Evolutionary conservation across 208 protist genomes (phyloP).

Genomic region (Acanthamoeba healyi): DNA sequence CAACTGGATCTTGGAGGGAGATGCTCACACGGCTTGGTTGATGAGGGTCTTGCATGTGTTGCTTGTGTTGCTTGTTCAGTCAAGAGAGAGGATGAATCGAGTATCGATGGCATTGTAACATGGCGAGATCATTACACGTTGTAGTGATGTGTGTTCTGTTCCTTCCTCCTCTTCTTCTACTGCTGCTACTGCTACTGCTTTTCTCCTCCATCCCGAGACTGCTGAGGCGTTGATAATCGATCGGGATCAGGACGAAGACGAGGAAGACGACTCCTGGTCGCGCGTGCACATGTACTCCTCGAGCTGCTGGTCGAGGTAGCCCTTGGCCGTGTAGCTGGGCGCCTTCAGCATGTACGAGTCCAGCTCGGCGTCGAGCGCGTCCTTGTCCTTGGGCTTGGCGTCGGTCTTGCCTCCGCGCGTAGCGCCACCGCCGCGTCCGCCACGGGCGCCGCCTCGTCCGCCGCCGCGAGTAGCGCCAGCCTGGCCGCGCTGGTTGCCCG

Average conservation of each 20-base stretch:
- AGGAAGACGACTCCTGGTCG: neutral
- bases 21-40: too few species aligned
- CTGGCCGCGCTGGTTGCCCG: too few species aligned
- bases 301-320: constrained; percentile 40
- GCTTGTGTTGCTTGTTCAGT: too few species aligned
- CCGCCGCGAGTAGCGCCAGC: neutral
- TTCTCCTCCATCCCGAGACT: too few species aligned
- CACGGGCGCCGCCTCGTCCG: neutral
- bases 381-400: neutral
- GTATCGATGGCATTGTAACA: too few species aligned
- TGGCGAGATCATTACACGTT: too few species aligned
- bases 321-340: neutral
- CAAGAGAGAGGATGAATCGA: too few species aligned
- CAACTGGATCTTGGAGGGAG: too few species aligned
- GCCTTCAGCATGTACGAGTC: constrained; percentile 10
- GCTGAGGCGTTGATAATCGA: too few species aligned
- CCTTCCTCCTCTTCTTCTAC: neutral
- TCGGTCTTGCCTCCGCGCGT: neutral
- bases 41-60: too few species aligned
- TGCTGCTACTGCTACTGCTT: neutral
- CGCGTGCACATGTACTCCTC: constrained; percentile 27
- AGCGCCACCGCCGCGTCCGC: neutral
- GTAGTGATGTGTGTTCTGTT: neutral
- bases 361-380: constrained; percentile 13
- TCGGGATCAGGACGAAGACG: neutral